Evolutionary conservation across 1,284 basidiomycete species (phyloP).

Genomic region (Stereum hirsutum): DNA sequence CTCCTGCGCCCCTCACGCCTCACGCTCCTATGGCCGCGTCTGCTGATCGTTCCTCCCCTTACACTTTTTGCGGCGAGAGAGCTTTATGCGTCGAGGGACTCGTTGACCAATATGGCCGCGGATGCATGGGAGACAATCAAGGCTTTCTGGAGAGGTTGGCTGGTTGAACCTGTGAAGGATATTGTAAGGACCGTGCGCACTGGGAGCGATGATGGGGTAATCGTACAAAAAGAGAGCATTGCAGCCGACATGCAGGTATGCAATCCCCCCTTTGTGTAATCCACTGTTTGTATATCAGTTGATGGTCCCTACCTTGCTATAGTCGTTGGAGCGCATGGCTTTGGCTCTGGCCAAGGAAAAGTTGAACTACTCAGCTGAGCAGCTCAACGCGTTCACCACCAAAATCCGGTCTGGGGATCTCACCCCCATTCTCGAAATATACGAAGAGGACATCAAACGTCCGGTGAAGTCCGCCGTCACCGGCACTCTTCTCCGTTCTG

Average conservation of each 20-base stretch:
- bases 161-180: conserved; percentile 80
- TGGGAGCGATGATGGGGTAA: conserved; percentile 63
- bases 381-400: conserved; percentile 55
- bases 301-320: not conserved
- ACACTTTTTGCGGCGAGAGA: conserved; percentile 36
- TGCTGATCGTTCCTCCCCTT: conserved; percentile 58
- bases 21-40: conserved; percentile 56
- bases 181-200: conserved; percentile 79
- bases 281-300: not conserved
- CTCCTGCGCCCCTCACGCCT: conserved; percentile 52
- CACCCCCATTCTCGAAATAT: conserved; percentile 81
- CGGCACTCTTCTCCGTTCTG: conserved; percentile 78
- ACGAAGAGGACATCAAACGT: conserved; percentile 86
- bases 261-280: not conserved
- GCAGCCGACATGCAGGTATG: conserved; percentile 70
- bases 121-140: conserved; percentile 63
- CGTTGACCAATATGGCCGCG: conserved; percentile 41
- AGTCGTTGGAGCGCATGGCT: conserved; percentile 94
- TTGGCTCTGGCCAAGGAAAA: conserved; percentile 79
- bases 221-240: conserved; percentile 73
- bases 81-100: conserved; percentile 42
- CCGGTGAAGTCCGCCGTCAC: conserved; percentile 77
- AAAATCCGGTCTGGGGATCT: conserved; percentile 80
- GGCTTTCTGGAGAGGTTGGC: conserved; percentile 80
- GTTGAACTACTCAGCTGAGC: conserved; percentile 48